Evolutionary conservation across 1,284 basidiomycete species (phyloP), one percentile per base, ranked within the genome.

Genomic region (Apiotrichum montevideense): DNA sequence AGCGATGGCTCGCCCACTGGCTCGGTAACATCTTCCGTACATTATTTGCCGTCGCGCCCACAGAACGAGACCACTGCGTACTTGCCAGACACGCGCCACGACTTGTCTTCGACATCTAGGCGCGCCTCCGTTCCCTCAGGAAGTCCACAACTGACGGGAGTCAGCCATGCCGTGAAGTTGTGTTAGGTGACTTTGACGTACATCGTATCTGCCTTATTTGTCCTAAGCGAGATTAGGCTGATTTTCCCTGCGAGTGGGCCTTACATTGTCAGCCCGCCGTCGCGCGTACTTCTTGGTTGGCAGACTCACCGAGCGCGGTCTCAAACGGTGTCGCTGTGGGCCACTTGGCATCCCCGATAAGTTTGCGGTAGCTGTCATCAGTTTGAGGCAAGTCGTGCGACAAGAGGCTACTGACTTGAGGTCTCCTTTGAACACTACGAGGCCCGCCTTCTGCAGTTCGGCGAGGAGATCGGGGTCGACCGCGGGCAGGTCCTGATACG

Each of bases 401-500:
- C 21, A 21, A n/a, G 6, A 7, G 7, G 21, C 21, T 21, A 77
- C 83, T 74, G 59, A 89, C 86, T 94, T 94, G 46, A 96, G 78
- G 79, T 96, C 93, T 14, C 94, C 94, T 81, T 98, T 98, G 80
- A 98, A 96, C 57, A 98, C 83, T 5, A 97, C 93, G 11, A 98
- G 78, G 10, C 82, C 83, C 58, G 88, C 87, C 42, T 79, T 79
- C 52, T 80, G 78, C 52, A 98, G 74, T 54, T 80, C 79, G 2
- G 76, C 66, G 68, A 85, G 83, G 8, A 95, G 75, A 29, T 77
- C 78, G 0, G 83, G 82, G 2, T 85, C 87, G 15, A 79, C 77
- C 6, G 74, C 75, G 46, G 83, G 79, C 81, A 95, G 82, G 66
- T 90, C 82, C 83, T 88, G 90, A 71, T 90, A 96, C 8, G 89